Base-by-base conservation (phyloP, 192 early-diverging fungal species). In the Umbelopsis sp. region DNA sequence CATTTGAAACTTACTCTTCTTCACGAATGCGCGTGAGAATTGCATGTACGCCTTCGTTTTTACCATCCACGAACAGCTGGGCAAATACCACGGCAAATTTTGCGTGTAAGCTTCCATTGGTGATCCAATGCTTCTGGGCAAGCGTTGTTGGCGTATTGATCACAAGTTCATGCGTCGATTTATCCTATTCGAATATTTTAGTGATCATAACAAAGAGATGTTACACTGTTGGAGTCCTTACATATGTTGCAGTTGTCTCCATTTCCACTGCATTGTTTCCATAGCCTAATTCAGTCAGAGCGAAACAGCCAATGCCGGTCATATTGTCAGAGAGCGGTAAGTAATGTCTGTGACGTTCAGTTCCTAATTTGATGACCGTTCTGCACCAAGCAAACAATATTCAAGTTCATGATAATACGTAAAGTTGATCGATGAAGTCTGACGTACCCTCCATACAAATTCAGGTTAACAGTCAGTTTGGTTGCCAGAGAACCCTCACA, bases 211-310 rank as follows among this genome's bases (percentile, higher is more conserved):
- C 53, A 7, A 22, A 59, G 3, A 11, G 4, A 4, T 31, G 8
- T 36, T 20, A 20, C 2, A 0, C n/a, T 32, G 0, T 32, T 62
- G 6, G 20, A 21, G 41, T 52, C 71, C 80, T 74, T 79, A 86
- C 87, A 71, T 82, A 90, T 66, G 76, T 66, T 34, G 91, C 86
- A 25, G 86, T 86, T 16, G 92, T 91, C 74, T 92, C 89, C 92
- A 93, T 93, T 73, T 93, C 92, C 25, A 93, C 81, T 26, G 92
- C 92, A 62, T 93, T 93, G 77, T 93, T 93, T 24, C 92, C 92
- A 72, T 90, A 92, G 17, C 92, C 92, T 65, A 93, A 72, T 79
- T 93, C 92, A 41, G 92, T 93, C 65, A 93, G 72, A 26, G 80
- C 92, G 77, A 93, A 93, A 80, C 92, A 93, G 31, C 92, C 92